phyloP scores from a whole-genome alignment of 768 basidiomycete genomes.

The Pleurotus eryngii region DNA sequence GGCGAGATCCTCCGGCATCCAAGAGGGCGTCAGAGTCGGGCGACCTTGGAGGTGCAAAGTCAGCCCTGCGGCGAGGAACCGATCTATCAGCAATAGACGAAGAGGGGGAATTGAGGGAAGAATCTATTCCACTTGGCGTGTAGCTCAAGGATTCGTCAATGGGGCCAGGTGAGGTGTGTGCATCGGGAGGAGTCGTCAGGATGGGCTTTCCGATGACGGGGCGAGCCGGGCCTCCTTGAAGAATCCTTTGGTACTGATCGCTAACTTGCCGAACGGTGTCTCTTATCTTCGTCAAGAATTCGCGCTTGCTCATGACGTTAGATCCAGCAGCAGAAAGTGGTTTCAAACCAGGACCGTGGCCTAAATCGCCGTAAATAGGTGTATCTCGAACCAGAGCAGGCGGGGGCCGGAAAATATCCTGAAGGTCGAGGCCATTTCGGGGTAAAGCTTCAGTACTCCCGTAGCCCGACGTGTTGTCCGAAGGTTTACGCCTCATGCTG shows the following conservation, averaged over 20 bases:
- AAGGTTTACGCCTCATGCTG: constrained; percentile 15
- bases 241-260: constrained; percentile 46
- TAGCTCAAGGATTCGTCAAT: constrained; percentile 41
- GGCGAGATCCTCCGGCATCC: not conserved
- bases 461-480: constrained; percentile 9
- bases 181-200: constrained; percentile 22
- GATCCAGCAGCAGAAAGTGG: not conserved
- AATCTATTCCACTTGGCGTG: constrained; percentile 39
- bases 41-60: constrained; percentile 63
- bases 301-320: constrained; percentile 59
- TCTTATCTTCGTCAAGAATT: constrained; percentile 62
- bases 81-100: constrained; percentile 63
- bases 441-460: constrained; percentile 15
- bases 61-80: constrained; percentile 63
- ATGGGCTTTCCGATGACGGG: constrained; percentile 63
- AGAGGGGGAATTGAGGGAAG: constrained; percentile 59
- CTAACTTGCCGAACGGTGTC: constrained; percentile 69
- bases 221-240: constrained; percentile 29
- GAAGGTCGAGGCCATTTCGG: constrained; percentile 11
- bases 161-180: constrained; percentile 32
- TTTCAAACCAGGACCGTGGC: constrained; percentile 32
- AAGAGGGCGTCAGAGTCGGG: constrained; percentile 9
- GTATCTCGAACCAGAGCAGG: constrained; percentile 11
- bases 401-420: constrained; percentile 10
- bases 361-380: constrained; percentile 30